Evolutionary conservation across 2,329 filamentous ascomycete species (phyloP), one percentile per base, ranked within the genome.

Genomic region (Harringtonia aguacate): DNA sequence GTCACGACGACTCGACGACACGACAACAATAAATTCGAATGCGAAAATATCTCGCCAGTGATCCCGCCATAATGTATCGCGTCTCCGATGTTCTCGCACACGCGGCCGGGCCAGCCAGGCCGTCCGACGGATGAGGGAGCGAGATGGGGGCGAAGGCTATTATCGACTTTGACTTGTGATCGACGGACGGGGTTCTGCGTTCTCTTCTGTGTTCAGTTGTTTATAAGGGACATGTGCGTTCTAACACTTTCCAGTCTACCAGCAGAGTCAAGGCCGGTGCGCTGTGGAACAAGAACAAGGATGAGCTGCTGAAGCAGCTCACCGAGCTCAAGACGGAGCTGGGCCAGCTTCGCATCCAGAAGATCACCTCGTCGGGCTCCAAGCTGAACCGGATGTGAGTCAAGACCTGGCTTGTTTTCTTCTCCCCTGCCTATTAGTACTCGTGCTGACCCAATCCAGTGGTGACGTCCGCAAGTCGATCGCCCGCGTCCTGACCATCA

Each of bases 381-480:
- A 98, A 98, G 81, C 81, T 97, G 67, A 94, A 81, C 74, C 92
- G 86, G 79, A 95, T 95, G 89, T 95, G 80, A 72, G 84, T 58
- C 52, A n/a, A n/a, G n/a, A n/a, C n/a, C n/a, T n/a, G n/a, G n/a
- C n/a, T n/a, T n/a, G n/a, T n/a, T n/a, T n/a, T n/a, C n/a, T n/a
- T n/a, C n/a, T n/a, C 15, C 13, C 29, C 28, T 39, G 14, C 21
- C 6, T 15, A 17, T 27, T 17, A 52, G 49, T 54, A 53, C 5
- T 17, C 27, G 14, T 24, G 29, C 21, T 39, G 51, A 53, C 45
- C 48, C 47, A 48, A 5, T 53, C 58, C 61, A 95, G 89, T 74
- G 87, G 95, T 78, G 94, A 98, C 70, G 79, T 98, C 69, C 89
- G 92, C 79, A 98, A 98, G 81, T 95, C 89, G 56, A 95, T 98